Percentiles rank a stretch among this genome's conserved stretches.
phyloP scores from a whole-genome alignment of 495 filamentous ascomycete genomes.

The Tuber brumale region DNA sequence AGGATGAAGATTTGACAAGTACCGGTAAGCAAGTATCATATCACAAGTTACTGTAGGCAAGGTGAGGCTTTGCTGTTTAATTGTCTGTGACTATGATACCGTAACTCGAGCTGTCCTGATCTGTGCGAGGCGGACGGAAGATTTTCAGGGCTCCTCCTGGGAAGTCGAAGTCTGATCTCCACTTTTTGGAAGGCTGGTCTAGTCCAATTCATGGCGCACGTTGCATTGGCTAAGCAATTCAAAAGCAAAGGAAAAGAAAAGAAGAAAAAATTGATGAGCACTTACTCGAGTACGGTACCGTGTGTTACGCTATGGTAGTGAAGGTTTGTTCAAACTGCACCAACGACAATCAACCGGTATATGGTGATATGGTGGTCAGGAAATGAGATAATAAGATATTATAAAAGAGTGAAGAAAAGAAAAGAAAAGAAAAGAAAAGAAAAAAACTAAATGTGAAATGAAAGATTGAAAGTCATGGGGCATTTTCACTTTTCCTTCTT shows the following conservation, averaged over 20 bases:
- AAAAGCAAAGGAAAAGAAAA: background rate
- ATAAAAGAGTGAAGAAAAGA: background rate
- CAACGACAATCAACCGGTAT: no score
- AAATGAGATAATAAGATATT: background rate
- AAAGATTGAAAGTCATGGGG: background rate
- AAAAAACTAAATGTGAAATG: no score
- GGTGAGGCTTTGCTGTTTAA: background rate
- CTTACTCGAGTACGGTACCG: no score
- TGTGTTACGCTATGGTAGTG: no score
- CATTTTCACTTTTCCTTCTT: background rate
- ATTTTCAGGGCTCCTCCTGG: background rate
- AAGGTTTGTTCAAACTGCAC: background rate
- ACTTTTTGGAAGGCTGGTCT: background rate
- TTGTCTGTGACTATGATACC: background rate
- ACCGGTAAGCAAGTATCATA: background rate
- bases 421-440: background rate
- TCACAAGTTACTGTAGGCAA: background rate
- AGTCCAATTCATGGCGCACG: background rate
- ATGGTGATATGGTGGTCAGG: background rate
- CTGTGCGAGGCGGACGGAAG: background rate
- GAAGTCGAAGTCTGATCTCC: background rate
- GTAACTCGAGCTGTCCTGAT: background rate
- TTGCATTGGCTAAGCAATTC: background rate
- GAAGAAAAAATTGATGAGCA: background rate
- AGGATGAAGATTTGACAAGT: background rate